phyloP scores from a whole-genome alignment of 306 rosid species.

The Castanea crenata region DNA sequence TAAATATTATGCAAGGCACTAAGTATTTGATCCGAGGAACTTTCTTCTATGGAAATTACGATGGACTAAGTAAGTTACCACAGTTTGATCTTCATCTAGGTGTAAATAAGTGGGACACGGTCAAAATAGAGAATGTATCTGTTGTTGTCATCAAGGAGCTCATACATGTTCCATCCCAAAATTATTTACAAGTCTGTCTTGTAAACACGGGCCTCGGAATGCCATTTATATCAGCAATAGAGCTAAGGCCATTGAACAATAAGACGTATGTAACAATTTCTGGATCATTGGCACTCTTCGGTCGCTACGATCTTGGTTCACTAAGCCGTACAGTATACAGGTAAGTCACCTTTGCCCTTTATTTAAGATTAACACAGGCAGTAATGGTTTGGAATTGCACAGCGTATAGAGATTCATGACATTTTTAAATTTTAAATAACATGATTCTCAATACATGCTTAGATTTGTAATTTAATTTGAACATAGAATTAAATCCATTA shows the following conservation, averaged over 20 bases:
- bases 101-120: slow-evolving; percentile 32
- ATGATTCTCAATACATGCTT: no score
- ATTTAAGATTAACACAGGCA: no score
- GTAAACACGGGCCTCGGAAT: slow-evolving; percentile 36
- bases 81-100: slow-evolving; percentile 36
- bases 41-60: slow-evolving; percentile 45
- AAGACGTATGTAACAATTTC: slow-evolving; percentile 12
- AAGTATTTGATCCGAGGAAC: slow-evolving; percentile 36
- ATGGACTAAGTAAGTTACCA: slow-evolving; percentile 17
- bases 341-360: slow-evolving; percentile 14
- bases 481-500: no score
- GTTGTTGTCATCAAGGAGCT: slow-evolving; percentile 18
- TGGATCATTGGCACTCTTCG: slow-evolving; percentile 15
- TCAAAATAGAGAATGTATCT: background rate
- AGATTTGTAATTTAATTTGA: no score
- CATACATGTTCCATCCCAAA: slow-evolving; percentile 33
- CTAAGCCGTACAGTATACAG: slow-evolving; percentile 26
- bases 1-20: background rate
- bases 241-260: slow-evolving; percentile 39
- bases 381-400: no score
- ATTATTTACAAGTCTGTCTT: slow-evolving; percentile 40
- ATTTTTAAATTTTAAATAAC: no score
- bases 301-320: slow-evolving; percentile 35
- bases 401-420: no score
- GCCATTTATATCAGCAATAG: slow-evolving; percentile 57